Evolutionary conservation across 805 yeast genomes (phyloP).

Genomic region (Saccharomycopsis lassenensis): DNA sequence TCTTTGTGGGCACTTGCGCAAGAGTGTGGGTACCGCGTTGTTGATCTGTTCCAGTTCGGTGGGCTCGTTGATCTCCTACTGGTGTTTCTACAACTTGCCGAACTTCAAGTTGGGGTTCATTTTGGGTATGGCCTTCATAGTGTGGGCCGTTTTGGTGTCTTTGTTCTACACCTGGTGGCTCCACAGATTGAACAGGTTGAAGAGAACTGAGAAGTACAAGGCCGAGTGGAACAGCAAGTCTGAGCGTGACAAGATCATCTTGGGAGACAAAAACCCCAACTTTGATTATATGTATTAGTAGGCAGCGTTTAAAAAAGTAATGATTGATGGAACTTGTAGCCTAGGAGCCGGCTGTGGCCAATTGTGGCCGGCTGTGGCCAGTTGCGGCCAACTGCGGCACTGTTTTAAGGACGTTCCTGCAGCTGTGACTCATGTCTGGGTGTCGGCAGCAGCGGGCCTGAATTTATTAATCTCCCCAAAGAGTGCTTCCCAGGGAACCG

Average conservation of each 20-base stretch:
- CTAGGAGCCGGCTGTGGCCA: no score
- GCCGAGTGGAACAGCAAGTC: constrained; percentile 22
- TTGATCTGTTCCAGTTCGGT: constrained; percentile 63
- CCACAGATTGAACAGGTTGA: constrained; percentile 21
- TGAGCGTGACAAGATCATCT: constrained; percentile 25
- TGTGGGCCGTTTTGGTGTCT: constrained; percentile 24
- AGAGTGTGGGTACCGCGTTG: constrained; percentile 45
- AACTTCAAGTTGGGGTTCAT: constrained; percentile 1
- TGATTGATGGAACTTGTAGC: no score
- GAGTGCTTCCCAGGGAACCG: no score
- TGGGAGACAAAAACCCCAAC: constrained; percentile 31
- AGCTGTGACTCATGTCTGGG: no score
- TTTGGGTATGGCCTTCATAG: constrained; percentile 30
- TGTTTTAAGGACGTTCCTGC: no score
- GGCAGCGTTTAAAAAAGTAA: no score
- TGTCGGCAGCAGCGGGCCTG: no score
- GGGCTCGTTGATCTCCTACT: constrained; percentile 50
- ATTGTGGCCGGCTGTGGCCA: no score
- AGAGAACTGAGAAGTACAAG: constrained; percentile 23
- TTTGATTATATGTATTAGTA: constrained; percentile 28
- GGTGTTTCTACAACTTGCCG: constrained; percentile 21
- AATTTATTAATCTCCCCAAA: no score
- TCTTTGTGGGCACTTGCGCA: constrained; percentile 42
- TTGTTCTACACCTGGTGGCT: constrained; percentile 17
- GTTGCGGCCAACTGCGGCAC: no score